Evolutionary conservation across 1,284 basidiomycete species (phyloP).

Genomic region (Ceratobasidium sp.): DNA sequence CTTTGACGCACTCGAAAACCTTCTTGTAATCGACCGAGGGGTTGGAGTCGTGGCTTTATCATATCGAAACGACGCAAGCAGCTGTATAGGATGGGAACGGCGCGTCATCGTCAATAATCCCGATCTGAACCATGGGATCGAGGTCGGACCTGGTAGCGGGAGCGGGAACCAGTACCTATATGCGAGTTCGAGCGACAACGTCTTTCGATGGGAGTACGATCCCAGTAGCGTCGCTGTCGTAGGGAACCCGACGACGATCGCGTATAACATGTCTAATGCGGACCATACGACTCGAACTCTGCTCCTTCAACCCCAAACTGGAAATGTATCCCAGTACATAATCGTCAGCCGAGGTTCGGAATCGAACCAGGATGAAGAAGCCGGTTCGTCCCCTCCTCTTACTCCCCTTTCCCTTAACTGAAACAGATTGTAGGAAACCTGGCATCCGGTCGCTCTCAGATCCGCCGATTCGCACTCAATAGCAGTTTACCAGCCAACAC

Average conservation of each 20-base stretch:
- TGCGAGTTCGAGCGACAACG: slow-evolving; percentile 34
- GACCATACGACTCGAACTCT: slow-evolving; percentile 59
- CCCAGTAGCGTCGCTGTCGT: slow-evolving; percentile 45
- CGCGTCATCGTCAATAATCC: slow-evolving; percentile 59
- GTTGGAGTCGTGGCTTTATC: slow-evolving; percentile 61
- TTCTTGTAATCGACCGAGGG: slow-evolving; percentile 63
- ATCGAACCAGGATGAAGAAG: slow-evolving; percentile 62
- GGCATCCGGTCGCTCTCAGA: slow-evolving; percentile 62
- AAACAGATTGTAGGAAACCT: slow-evolving; percentile 29
- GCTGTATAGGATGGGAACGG: slow-evolving; percentile 58
- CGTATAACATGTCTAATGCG: slow-evolving; percentile 59
- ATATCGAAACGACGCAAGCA: slow-evolving; percentile 44
- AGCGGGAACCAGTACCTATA: slow-evolving; percentile 50
- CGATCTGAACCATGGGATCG: slow-evolving; percentile 62
- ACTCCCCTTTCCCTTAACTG: neutral
- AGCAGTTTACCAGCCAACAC: slow-evolving; percentile 21
- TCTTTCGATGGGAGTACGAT: slow-evolving; percentile 40
- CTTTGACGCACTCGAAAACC: slow-evolving; percentile 58
- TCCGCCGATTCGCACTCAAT: slow-evolving; percentile 55
- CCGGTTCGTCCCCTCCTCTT: slow-evolving; percentile 45
- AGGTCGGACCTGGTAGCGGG: slow-evolving; percentile 56
- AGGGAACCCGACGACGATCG: slow-evolving; percentile 50
- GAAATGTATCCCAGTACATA: slow-evolving; percentile 42
- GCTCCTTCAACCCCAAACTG: slow-evolving; percentile 55
- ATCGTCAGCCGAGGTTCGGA: slow-evolving; percentile 59